A percentile compares a stretch with the other conserved stretches of the same genome.
These are phyloP conservation scores for Agaricales sp. DNA, from an alignment of 1,284 basidiomycete species.

Conservation along the genomic window DNA sequence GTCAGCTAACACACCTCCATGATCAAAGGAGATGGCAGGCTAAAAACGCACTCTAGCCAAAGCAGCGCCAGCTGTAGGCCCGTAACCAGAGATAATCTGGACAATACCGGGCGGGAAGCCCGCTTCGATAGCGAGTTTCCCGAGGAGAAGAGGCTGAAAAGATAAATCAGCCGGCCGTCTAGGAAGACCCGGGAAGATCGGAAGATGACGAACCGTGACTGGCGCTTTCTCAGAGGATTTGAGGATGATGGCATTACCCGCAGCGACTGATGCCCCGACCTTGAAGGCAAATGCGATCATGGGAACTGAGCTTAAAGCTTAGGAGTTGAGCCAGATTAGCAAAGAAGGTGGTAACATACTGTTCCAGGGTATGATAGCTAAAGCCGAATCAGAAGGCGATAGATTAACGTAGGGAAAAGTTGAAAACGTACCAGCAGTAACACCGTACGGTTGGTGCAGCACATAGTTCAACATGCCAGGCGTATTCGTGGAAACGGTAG, in stretches of 20 bases:
- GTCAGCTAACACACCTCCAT: no score
- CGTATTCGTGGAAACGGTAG: constrained; percentile 1
- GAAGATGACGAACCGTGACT: background rate
- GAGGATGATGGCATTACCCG: constrained; percentile 4
- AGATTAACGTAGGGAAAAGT: background rate
- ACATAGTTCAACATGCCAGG: constrained; percentile 3
- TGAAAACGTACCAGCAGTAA: constrained; percentile 1
- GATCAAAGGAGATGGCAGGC: no score
- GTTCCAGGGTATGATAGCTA: constrained; percentile 4
- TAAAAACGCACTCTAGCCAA: constrained; percentile 1
- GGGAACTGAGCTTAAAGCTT: no score
- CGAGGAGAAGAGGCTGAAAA: constrained; percentile 5
- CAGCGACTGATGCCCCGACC: constrained; percentile 4
- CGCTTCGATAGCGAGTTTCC: constrained; percentile 3
- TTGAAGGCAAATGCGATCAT: background rate
- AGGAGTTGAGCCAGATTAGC: no score
- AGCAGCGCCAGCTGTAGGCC: background rate
- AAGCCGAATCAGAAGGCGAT: background rate
- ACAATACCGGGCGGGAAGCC: constrained; percentile 6
- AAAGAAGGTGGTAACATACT: background rate
- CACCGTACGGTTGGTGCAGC: constrained; percentile 4
- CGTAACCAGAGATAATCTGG: constrained; percentile 2
- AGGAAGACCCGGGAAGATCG: background rate
- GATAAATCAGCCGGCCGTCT: background rate
- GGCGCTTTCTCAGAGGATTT: constrained; percentile 7